Conservation (phyloP, 2,329 filamentous ascomycete genomes). For the Ramichloridium luteum region DNA sequence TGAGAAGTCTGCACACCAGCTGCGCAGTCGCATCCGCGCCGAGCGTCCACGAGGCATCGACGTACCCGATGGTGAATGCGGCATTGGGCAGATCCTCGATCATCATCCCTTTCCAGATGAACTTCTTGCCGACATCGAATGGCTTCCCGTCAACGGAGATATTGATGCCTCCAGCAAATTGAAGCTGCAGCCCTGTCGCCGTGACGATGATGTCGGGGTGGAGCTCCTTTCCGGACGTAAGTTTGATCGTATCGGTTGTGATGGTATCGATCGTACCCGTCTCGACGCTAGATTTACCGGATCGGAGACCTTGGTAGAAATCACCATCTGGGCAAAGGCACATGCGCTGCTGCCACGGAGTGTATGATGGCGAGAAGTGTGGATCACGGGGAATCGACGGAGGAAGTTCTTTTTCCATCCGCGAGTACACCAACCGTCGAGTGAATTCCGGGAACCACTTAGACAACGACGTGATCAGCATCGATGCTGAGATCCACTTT, state of each 20-base stretch:
- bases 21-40: slow-evolving; percentile 38
- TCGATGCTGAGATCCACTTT: slow-evolving; percentile 21
- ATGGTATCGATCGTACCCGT: slow-evolving; percentile 43
- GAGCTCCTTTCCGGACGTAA: slow-evolving; percentile 31
- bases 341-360: slow-evolving; percentile 56
- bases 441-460: slow-evolving; percentile 18
- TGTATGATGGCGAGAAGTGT: slow-evolving; percentile 34
- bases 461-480: slow-evolving; percentile 20
- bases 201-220: slow-evolving; percentile 50
- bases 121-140: slow-evolving; percentile 36
- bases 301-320: slow-evolving; percentile 41
- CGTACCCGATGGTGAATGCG: slow-evolving; percentile 47
- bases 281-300: slow-evolving; percentile 39
- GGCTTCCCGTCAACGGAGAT: slow-evolving; percentile 39
- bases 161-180: slow-evolving; percentile 36
- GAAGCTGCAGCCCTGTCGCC: slow-evolving; percentile 47
- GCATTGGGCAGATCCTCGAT: slow-evolving; percentile 49
- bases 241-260: slow-evolving; percentile 35
- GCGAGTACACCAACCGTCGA: slow-evolving; percentile 24
- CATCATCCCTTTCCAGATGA: slow-evolving; percentile 49
- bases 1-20: slow-evolving; percentile 39
- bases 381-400: slow-evolving; percentile 25
- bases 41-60: slow-evolving; percentile 48
- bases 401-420: slow-evolving; percentile 35
- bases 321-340: slow-evolving; percentile 53